Evolutionary conservation across 306 rosid species (phyloP), one percentile per base, ranked within the genome.

Genomic region (Crataegus laevigata): DNA sequence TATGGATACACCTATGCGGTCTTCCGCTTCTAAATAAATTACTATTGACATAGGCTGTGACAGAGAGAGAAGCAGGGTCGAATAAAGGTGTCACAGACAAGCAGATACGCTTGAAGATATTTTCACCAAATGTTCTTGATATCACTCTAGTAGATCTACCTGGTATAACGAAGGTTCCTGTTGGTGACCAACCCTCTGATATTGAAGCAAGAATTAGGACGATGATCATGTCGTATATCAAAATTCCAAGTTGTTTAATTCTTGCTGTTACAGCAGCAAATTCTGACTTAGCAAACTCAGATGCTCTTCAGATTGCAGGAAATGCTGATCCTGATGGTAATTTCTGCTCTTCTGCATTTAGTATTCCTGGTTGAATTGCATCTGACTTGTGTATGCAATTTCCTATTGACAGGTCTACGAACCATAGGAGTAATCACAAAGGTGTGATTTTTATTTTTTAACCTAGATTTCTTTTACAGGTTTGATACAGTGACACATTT

Each of bases 261-360:
- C 86, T 94, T 18, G 99, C 99, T 76, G 99, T 94, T 72, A 92
- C 99, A 45, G 91, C 99, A 0, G 99, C 99, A 77, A 94, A 94
- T 85, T 92, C 99, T 68, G 99, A 94, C 88, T 84, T 92, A 81
- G 99, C 99, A 57, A 94, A 94, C 78, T 94, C 99, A 77, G 99
- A 94, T 82, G 99, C 99, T 77, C 97, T 94, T 84, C 99, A 94
- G 87, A 86, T 94, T 89, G 99, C 99, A 34, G 98, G 98, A 80
- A 86, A 88, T 78, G 99, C 99, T 77, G 99, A 96, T 89, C 98
- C 99, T 52, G 99, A 96, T 87, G 98, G 99, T 92, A 77, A 54
- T 82, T 58, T 69, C 66, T 78, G 22, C 55, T 13, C 58, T 71
- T 68, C 75, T 80, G 26, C 72, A 81, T 38, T 79, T 59, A 75